These are phyloP conservation scores for Pythium aphanidermatum DNA, from an alignment of 352 stramenopile genomes.

Conservation along the genomic window DNA sequence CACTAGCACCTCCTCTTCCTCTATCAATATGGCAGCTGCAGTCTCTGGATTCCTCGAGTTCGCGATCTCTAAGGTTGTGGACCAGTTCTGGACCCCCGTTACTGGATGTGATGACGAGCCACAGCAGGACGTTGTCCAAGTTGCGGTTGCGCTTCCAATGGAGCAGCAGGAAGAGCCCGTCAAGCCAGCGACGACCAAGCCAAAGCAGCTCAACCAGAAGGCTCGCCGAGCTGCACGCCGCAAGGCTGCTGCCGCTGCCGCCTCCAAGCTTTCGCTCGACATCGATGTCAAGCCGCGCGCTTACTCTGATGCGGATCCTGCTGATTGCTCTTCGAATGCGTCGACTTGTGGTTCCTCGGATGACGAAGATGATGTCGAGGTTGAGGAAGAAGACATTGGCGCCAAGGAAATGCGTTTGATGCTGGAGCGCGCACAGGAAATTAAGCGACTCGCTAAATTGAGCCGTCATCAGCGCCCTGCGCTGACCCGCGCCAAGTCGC, in stretches of 20 bases:
- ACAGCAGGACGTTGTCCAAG: background rate
- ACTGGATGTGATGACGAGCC: constrained; percentile 2
- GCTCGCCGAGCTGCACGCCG: constrained; percentile 10
- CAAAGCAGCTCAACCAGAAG: constrained; percentile 2
- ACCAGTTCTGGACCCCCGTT: constrained; percentile 18
- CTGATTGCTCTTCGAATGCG: constrained; percentile 22
- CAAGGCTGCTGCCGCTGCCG: constrained; percentile 2
- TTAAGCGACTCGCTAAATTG: constrained; percentile 26
- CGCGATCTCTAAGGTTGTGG: constrained; percentile 21
- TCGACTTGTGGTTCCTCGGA: constrained; percentile 32
- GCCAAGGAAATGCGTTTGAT: constrained; percentile 29
- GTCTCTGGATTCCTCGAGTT: constrained; percentile 23
- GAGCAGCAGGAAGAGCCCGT: background rate
- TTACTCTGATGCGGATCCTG: constrained; percentile 15
- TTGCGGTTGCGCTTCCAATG: background rate
- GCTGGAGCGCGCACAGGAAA: constrained; percentile 28
- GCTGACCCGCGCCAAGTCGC: background rate
- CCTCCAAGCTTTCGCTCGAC: constrained; percentile 6
- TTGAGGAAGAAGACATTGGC: constrained; percentile 27
- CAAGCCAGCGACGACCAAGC: background rate
- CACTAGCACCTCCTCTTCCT: constrained; percentile 1
- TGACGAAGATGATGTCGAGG: constrained; percentile 22
- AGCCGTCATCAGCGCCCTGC: constrained; percentile 10
- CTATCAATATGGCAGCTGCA: constrained; percentile 14
- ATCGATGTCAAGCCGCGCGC: constrained; percentile 9